These are phyloP conservation scores for Solanum hybrid DNA, from an alignment of 305 asterid species.

Conservation along the genomic window DNA sequence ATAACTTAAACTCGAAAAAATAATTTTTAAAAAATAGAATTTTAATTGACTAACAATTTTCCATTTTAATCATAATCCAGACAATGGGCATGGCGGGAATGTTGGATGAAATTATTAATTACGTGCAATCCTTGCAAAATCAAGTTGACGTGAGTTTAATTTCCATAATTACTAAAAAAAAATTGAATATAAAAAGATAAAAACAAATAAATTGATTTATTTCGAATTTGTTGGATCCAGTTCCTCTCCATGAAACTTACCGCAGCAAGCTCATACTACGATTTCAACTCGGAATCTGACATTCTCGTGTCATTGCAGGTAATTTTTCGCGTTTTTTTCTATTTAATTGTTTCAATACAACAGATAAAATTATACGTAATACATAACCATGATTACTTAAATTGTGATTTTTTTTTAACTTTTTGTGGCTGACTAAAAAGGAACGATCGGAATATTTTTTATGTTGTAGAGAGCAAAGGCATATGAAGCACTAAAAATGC, in stretches of 20 bases:
- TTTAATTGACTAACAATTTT: background rate
- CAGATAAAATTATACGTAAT: background rate
- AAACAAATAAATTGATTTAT: background rate
- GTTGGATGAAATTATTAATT: conserved; percentile 86
- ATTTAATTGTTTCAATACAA: background rate
- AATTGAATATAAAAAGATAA: too few species aligned
- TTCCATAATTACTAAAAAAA: background rate
- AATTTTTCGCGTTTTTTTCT: background rate
- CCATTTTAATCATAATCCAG: conserved; percentile 29
- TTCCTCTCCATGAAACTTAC: conserved; percentile 84
- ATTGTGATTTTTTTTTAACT: fast-evolving
- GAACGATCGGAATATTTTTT: background rate
- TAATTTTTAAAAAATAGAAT: background rate
- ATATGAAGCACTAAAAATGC: conserved; percentile 42
- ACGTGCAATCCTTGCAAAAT: conserved; percentile 79
- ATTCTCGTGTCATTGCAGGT: conserved; percentile 47
- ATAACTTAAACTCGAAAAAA: background rate
- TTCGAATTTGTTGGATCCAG: conserved; percentile 21
- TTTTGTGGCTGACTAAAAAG: background rate
- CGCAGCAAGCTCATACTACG: conserved; percentile 55
- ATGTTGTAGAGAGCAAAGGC: conserved; percentile 50
- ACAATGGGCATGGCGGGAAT: conserved; percentile 95
- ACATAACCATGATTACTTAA: background rate
- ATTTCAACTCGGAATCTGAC: conserved; percentile 49
- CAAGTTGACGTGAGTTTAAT: conserved; percentile 70